Evolutionary conservation across 2,329 filamentous ascomycete species (phyloP).

Genomic region (Fusarium ambrosium): DNA sequence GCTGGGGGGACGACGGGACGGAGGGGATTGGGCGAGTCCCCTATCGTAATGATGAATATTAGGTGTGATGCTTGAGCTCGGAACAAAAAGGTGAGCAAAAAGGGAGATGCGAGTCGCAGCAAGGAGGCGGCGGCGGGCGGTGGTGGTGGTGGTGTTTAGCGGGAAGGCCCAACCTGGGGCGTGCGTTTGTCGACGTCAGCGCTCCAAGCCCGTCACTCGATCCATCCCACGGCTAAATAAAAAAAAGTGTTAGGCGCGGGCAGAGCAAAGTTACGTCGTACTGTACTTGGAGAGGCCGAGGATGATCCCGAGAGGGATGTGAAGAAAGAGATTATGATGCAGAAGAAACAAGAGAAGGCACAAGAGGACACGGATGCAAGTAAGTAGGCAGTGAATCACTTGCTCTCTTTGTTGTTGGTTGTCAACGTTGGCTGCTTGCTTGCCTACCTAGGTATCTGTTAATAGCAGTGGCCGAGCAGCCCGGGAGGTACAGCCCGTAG

Average conservation of each 20-base stretch:
- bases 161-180: slow-evolving; percentile 49
- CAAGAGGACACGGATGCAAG: background rate
- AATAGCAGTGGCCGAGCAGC: slow-evolving; percentile 21
- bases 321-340: slow-evolving; percentile 1
- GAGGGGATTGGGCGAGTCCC: slow-evolving; percentile 30
- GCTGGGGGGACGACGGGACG: slow-evolving; percentile 43
- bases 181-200: slow-evolving; percentile 64
- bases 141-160: slow-evolving; percentile 50
- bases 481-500: slow-evolving; percentile 18
- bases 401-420: slow-evolving; percentile 23
- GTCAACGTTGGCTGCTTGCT: slow-evolving; percentile 9
- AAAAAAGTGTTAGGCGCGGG: slow-evolving; percentile 25
- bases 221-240: slow-evolving; percentile 40
- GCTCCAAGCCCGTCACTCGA: slow-evolving; percentile 50
- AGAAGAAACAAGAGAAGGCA: slow-evolving; percentile 4
- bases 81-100: slow-evolving; percentile 36
- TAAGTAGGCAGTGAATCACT: slow-evolving; percentile 19
- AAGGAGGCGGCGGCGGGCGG: slow-evolving; percentile 49
- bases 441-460: background rate
- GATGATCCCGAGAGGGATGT: slow-evolving; percentile 23
- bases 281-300: slow-evolving; percentile 25
- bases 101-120: slow-evolving; percentile 39
- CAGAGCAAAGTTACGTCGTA: slow-evolving; percentile 22
- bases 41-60: slow-evolving; percentile 15
- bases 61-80: slow-evolving; percentile 25